Evolutionary conservation across 352 stramenopile species (phyloP), one percentile per base, ranked within the genome.

Genomic region (Globisporangium middletonii): DNA sequence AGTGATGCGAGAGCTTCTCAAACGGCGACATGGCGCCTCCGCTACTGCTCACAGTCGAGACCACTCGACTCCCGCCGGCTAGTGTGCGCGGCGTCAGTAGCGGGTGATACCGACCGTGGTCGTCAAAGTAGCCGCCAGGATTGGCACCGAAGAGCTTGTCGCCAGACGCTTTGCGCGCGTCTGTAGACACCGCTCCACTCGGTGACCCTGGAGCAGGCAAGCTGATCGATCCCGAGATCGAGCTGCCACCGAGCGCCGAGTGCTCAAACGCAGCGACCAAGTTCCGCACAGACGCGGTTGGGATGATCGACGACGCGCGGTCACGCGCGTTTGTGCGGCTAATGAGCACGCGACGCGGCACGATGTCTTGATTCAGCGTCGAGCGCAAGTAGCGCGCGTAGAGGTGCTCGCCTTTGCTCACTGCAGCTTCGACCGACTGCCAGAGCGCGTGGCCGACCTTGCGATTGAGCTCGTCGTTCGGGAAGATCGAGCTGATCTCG

Each of bases 401-500:
- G 27, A 92, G 69, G 60, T 92, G 81, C 50, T 89, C 77, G 0
- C 77, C 81, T 52, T 69, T 79, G 62, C 68, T 77, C 38, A 89
- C 67, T 0, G 68, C 72, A 9, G 65, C 15, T 43, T 92, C 81
- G 4, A 89, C 48, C 8, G 73, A 68, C 50, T 72, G 68, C 78
- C 78, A 89, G 1, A 89, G 45, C n/a, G 80, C 69, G 56, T 54
- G 80, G 12, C 62, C 65, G 4, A 88, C 77, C 41, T 80, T 79
- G 13, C 71, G 62, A 44, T 83, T 73, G 3, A 89, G 57, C 28
- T 86, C 68, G 43, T 79, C 73, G 58, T 88, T 88, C 0, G 80
- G 77, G 15, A 89, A 86, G 19, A 91, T 83, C 6, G 78, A 91
- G 50, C 78, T 88, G 57, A 91, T 73, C 56, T 88, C 80, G 16